These are phyloP conservation scores for Aspergillus sp. DNA, from an alignment of 2,329 filamentous ascomycete genomes.

Conservation along the genomic window DNA sequence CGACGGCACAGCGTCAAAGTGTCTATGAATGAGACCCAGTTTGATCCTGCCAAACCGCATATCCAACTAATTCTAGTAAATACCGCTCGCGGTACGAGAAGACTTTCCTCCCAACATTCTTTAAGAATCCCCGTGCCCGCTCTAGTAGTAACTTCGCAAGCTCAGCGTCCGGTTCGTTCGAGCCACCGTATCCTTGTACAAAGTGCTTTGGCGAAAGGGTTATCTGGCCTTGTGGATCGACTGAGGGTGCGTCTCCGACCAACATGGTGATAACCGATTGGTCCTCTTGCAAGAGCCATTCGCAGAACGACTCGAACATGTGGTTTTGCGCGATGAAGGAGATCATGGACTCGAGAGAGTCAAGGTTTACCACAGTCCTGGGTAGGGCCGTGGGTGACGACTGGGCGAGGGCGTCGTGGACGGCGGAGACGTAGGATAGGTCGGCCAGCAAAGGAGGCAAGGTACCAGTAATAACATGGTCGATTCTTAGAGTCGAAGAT, in stretches of 20 bases:
- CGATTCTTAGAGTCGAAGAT: conserved; percentile 1
- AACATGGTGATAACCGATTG: background rate
- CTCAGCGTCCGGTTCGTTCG: background rate
- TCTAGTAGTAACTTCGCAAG: background rate
- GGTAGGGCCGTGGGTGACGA: conserved; percentile 3
- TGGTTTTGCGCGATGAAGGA: conserved; percentile 3
- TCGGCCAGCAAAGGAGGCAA: conserved; percentile 18
- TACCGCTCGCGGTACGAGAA: conserved; percentile 19
- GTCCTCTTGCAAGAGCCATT: background rate
- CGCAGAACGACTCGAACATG: conserved; percentile 7
- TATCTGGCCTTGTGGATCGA: background rate
- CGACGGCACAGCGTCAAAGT: background rate
- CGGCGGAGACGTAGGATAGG: conserved; percentile 18
- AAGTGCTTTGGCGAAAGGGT: background rate
- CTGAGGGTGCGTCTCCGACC: background rate
- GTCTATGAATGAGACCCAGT: background rate
- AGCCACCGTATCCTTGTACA: background rate
- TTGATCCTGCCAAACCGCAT: conserved; percentile 17
- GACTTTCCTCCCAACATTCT: conserved; percentile 7
- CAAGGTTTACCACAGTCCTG: conserved; percentile 2
- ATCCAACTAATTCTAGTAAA: conserved; percentile 16
- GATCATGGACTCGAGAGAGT: conserved; percentile 4
- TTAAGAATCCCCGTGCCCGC: conserved; percentile 11
- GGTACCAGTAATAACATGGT: conserved; percentile 10
- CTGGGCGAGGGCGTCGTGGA: conserved; percentile 13